Base-by-base conservation (phyloP, 2,329 filamentous ascomycete genomes). In the Aspergillus transmontanensis region DNA sequence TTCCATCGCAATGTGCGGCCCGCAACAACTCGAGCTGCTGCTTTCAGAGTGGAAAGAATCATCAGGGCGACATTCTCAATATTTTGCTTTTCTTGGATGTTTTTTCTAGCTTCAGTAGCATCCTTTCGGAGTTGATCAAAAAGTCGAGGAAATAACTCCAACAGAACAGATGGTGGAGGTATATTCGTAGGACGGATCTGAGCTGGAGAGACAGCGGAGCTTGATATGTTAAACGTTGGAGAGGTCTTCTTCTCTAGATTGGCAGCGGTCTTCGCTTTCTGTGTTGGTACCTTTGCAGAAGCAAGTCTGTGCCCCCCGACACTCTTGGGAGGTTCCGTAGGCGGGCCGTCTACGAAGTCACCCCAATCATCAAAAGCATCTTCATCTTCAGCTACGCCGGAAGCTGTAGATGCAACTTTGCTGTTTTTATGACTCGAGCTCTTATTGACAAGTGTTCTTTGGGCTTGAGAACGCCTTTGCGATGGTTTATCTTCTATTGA, bases 1-100 rank as follows among this genome's bases (percentile, higher is more conserved):
- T 96, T 94, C 94, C 94, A 98, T 61, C 94, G 90, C 58, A 91
- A 82, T 72, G 92, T 93, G 62, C 94, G 89, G 12, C 94, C 94
- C 1, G 92, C 91, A 62, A 97, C 89, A 57, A 97, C 86, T 51
- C 90, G 90, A n/a, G 88, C 91, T 28, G 90, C 89, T 12, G 93
- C 91, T 3, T 72, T 75, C 55, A 79, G 69, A 16, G 69, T 75
- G 55, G 61, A 72, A 50, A 69, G 60, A 21, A 81, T 73, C 16
- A 65, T 61, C 19, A 63, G 55, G 14, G 73, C 72, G 10, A 72
- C 66, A 41, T 48, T 46, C 21, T 67, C 51, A 46, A 71, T 60
- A 43, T 54, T 46, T n/a, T 63, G 57, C 46, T 64, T 69, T 21
- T 85, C 78, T 2, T 83, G 78, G 58, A 89, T 86, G 14, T 85